Evolutionary conservation across 306 rosid species (phyloP).

Genomic region (Cicer judaicum): DNA sequence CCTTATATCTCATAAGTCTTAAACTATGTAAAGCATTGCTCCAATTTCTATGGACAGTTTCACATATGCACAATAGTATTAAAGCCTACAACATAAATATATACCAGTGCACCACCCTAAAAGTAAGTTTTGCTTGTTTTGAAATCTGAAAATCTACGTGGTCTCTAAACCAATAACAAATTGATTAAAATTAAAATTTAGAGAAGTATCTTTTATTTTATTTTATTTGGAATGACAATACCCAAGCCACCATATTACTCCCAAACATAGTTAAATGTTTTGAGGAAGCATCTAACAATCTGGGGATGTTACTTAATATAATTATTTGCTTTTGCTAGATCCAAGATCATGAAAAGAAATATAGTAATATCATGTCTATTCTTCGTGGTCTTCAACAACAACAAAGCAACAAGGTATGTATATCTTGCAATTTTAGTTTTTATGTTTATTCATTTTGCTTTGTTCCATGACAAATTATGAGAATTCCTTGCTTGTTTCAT

Average conservation of each 20-base stretch:
- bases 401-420: conserved; percentile 72
- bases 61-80: background rate
- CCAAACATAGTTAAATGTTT: background rate
- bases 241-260: background rate
- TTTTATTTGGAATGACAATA: no score
- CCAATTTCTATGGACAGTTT: background rate
- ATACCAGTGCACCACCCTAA: background rate
- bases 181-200: no score
- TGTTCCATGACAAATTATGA: conserved; percentile 19
- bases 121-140: background rate
- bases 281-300: background rate
- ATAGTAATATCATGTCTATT: conserved; percentile 3
- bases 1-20: background rate
- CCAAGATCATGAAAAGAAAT: conserved; percentile 53
- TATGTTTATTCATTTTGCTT: conserved; percentile 20
- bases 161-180: background rate
- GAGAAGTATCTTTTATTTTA: background rate
- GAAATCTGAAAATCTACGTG: background rate
- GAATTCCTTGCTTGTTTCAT: conserved; percentile 24
- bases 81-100: background rate
- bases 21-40: background rate
- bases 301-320: background rate
- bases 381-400: conserved; percentile 57
- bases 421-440: conserved; percentile 25
- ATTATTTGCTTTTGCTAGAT: conserved; percentile 56